A percentile compares a stretch with the other conserved stretches of the same genome.
phyloP scores from a whole-genome alignment of 768 basidiomycete species.

The Phanerochaete carnosa region DNA sequence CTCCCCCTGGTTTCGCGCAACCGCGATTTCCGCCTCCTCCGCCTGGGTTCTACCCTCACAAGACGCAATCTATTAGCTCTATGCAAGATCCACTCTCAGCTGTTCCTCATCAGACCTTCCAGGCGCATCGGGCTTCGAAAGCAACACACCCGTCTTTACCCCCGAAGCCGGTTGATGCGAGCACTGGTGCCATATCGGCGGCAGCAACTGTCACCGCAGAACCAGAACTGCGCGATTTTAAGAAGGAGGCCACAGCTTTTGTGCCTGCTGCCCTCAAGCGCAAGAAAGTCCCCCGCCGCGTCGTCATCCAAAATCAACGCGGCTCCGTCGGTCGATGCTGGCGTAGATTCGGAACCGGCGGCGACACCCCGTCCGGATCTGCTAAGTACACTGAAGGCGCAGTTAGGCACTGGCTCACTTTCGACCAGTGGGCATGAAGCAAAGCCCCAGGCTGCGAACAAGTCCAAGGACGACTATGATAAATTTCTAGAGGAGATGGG shows the following conservation, averaged over 20 bases:
- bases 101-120: slow-evolving; percentile 76
- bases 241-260: slow-evolving; percentile 93
- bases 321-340: slow-evolving; percentile 50
- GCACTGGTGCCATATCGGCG: slow-evolving; percentile 28
- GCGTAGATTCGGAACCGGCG: slow-evolving; percentile 27
- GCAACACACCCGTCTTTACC: slow-evolving; percentile 20
- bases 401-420: slow-evolving; percentile 46
- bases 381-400: slow-evolving; percentile 54
- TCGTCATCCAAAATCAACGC: slow-evolving; percentile 52
- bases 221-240: slow-evolving; percentile 87
- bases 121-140: slow-evolving; percentile 59
- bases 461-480: slow-evolving; percentile 65
- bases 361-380: slow-evolving; percentile 60
- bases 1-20: slow-evolving; percentile 28
- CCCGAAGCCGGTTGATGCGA: slow-evolving; percentile 27
- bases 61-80: slow-evolving; percentile 45
- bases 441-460: slow-evolving; percentile 26
- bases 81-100: slow-evolving; percentile 76
- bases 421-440: slow-evolving; percentile 7
- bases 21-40: slow-evolving; percentile 41
- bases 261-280: slow-evolving; percentile 81
- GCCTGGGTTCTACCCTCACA: slow-evolving; percentile 63
- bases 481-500: slow-evolving; percentile 77
- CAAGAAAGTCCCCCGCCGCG: slow-evolving; percentile 45
- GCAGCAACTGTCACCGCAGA: slow-evolving; percentile 78